These are phyloP conservation scores for Neophaeococcomyces aloes DNA, from an alignment of 2,329 filamentous ascomycete species.

Conservation along the genomic window DNA sequence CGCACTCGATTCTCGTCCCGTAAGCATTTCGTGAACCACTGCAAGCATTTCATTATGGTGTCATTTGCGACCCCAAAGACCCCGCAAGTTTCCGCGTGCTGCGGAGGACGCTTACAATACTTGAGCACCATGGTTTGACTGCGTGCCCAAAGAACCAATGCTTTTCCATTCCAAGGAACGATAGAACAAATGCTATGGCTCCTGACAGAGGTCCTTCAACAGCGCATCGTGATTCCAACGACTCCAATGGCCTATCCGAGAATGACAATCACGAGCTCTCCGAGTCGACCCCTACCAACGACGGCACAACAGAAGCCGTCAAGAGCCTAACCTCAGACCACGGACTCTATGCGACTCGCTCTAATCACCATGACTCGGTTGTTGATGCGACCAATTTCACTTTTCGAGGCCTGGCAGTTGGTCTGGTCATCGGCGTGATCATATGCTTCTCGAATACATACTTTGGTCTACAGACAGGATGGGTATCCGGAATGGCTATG, in stretches of 20 bases:
- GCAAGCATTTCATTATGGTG: no score
- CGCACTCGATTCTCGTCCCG: no score
- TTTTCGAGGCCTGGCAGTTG: slow-evolving; percentile 64
- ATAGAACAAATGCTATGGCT: slow-evolving; percentile 47
- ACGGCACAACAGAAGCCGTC: neutral
- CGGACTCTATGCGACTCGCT: slow-evolving; percentile 15
- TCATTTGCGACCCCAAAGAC: no score
- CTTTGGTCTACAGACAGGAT: slow-evolving; percentile 88
- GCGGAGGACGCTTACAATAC: no score
- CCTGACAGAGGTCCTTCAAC: slow-evolving; percentile 14
- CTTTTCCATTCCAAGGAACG: slow-evolving; percentile 20
- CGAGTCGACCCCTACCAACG: slow-evolving; percentile 1
- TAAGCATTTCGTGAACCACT: no score
- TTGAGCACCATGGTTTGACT: neutral
- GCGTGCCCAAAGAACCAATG: neutral
- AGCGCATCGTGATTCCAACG: slow-evolving; percentile 2
- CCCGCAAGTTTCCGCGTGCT: no score
- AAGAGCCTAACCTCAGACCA: slow-evolving; percentile 13
- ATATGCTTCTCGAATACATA: slow-evolving; percentile 98
- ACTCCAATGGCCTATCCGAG: slow-evolving; percentile 8
- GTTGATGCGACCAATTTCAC: slow-evolving; percentile 60
- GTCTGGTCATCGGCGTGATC: slow-evolving; percentile 72
- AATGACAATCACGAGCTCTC: slow-evolving; percentile 13
- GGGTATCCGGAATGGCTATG: slow-evolving; percentile 89
- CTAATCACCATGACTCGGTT: neutral